phyloP scores from a whole-genome alignment of 495 filamentous ascomycete species.

The Cladorrhinum samala region DNA sequence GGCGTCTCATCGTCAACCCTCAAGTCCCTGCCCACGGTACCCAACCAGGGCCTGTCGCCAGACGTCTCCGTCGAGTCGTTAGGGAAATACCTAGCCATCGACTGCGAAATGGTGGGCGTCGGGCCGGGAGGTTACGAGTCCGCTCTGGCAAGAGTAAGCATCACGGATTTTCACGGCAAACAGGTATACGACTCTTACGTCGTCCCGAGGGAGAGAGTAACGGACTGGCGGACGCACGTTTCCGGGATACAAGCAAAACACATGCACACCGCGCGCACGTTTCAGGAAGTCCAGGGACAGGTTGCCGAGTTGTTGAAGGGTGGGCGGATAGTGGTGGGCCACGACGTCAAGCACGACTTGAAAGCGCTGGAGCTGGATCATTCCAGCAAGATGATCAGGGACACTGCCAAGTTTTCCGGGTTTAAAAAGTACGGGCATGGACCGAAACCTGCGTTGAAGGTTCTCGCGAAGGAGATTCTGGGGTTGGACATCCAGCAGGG shows the following conservation, averaged over 20 bases:
- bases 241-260: constrained; percentile 69
- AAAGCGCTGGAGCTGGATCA: constrained; percentile 69
- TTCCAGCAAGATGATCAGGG: constrained; percentile 67
- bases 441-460: constrained; percentile 68
- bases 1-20: constrained; percentile 31
- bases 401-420: constrained; percentile 70
- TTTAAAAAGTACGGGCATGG: constrained; percentile 72
- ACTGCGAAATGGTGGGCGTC: constrained; percentile 98
- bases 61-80: constrained; percentile 57
- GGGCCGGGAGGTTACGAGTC: constrained; percentile 63
- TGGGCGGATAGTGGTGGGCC: constrained; percentile 71
- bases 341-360: constrained; percentile 85
- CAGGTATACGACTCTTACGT: constrained; percentile 92
- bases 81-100: constrained; percentile 67
- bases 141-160: constrained; percentile 72
- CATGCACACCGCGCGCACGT: constrained; percentile 60
- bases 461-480: constrained; percentile 68
- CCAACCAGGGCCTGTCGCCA: constrained; percentile 48
- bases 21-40: constrained; percentile 17
- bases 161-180: constrained; percentile 87
- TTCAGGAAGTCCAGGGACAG: constrained; percentile 67
- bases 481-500: constrained; percentile 79
- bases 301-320: constrained; percentile 66
- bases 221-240: constrained; percentile 83
- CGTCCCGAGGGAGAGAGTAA: constrained; percentile 64